Percentiles rank a stretch among this genome's conserved stretches.
Conservation (phyloP, 2,329 filamentous ascomycete genomes). For the Aspergillus flavus region DNA sequence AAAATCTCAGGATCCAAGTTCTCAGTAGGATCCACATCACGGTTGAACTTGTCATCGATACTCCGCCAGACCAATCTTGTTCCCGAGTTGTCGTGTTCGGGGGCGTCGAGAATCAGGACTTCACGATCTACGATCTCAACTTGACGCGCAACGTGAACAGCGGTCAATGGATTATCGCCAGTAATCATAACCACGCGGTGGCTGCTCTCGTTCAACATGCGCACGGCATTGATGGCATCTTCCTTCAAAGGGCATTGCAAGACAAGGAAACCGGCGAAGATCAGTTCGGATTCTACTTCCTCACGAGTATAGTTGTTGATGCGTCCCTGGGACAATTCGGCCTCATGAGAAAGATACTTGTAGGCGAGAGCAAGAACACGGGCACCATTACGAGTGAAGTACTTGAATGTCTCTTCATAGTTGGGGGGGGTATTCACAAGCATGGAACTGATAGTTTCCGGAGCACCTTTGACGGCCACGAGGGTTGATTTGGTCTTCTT, state of each 20-base stretch:
- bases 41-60: constrained; percentile 84
- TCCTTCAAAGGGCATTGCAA: constrained; percentile 95
- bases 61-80: constrained; percentile 90
- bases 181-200: constrained; percentile 99
- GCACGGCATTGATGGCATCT: constrained; percentile 89
- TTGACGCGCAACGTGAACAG: constrained; percentile 90
- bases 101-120: constrained; percentile 90
- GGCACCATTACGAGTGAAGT: constrained; percentile 93
- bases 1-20: constrained; percentile 81
- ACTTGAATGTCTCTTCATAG: constrained; percentile 98
- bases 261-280: constrained; percentile 93
- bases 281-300: constrained; percentile 79
- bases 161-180: constrained; percentile 94
- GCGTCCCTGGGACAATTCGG: constrained; percentile 77
- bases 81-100: constrained; percentile 81
- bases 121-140: constrained; percentile 98
- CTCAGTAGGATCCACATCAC: constrained; percentile 80
- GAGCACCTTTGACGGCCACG: constrained; percentile 93
- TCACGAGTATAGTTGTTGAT: constrained; percentile 96
- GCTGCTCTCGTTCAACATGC: constrained; percentile 98
- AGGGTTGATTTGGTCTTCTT: constrained; percentile 84
- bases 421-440: constrained; percentile 77
- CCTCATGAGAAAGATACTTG: constrained; percentile 82
- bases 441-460: constrained; percentile 96
- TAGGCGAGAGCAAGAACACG: constrained; percentile 92